These are phyloP conservation scores for Zygosaccharomyces rouxii DNA, from an alignment of 805 yeast species.

Conservation along the genomic window DNA sequence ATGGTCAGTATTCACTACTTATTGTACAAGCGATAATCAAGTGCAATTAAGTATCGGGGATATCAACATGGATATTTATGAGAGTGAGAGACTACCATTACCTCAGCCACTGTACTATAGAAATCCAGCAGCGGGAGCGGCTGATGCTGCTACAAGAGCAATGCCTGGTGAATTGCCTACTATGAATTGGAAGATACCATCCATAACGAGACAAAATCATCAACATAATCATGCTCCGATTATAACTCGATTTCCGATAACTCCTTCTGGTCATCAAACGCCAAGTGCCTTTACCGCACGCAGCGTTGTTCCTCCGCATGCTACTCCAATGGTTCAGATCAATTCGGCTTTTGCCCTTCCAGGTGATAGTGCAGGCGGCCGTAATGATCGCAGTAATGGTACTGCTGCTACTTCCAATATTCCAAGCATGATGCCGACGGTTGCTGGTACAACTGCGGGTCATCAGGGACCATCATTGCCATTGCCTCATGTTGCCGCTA, in stretches of 20 bases:
- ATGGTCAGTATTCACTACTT: no score
- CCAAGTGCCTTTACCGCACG: neutral
- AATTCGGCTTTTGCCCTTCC: neutral
- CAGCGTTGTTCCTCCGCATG: neutral
- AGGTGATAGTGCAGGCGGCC: neutral
- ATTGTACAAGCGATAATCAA: no score
- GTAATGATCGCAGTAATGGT: neutral
- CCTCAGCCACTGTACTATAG: neutral
- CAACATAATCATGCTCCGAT: neutral
- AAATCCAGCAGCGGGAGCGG: slow-evolving; percentile 4
- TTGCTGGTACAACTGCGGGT: neutral
- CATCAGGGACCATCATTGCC: neutral
- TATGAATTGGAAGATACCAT: neutral
- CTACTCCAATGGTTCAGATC: neutral
- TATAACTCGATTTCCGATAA: neutral
- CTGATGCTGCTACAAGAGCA: slow-evolving; percentile 1
- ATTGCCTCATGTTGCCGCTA: neutral
- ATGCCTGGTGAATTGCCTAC: neutral
- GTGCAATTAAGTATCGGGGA: no score
- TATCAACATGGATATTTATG: neutral
- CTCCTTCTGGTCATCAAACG: neutral
- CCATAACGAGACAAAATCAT: neutral
- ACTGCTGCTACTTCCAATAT: neutral
- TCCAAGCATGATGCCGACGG: neutral
- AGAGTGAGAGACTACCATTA: neutral